Percentiles rank a stretch among this genome's conserved stretches.
These are phyloP conservation scores for Fusarium globosum DNA, from an alignment of 2,329 filamentous ascomycete genomes.

Conservation along the genomic window DNA sequence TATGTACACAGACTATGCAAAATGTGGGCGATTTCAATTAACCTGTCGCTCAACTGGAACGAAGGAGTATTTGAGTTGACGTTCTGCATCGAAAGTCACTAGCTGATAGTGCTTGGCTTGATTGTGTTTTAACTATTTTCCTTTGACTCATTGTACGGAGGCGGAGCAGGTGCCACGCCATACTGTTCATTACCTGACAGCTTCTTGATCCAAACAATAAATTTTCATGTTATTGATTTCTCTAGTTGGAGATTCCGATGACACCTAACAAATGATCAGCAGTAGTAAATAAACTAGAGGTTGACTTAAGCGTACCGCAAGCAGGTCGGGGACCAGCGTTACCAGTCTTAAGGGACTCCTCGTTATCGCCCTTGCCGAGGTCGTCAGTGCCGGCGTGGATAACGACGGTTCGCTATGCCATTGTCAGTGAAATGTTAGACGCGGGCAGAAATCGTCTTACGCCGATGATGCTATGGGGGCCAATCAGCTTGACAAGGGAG, in stretches of 20 bases:
- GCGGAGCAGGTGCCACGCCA: not conserved
- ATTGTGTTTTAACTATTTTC: constrained; percentile 36
- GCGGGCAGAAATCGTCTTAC: constrained; percentile 60
- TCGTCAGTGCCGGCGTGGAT: constrained; percentile 96
- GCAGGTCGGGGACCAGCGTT: constrained; percentile 94
- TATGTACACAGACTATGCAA: not conserved
- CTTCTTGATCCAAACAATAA: constrained; percentile 5
- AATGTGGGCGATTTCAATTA: not conserved
- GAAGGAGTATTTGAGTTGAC: not conserved
- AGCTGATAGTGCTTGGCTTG: constrained; percentile 19
- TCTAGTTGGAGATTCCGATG: constrained; percentile 85
- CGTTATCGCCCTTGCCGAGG: constrained; percentile 89
- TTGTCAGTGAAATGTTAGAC: constrained; percentile 4
- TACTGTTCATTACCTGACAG: not conserved
- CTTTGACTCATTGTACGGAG: constrained; percentile 1
- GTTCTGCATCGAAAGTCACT: not conserved
- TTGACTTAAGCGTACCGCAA: constrained; percentile 74
- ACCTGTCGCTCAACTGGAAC: not conserved
- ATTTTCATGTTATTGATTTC: constrained; percentile 23
- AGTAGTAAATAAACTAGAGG: not conserved
- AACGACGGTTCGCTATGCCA: constrained; percentile 84
- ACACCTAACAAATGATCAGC: constrained; percentile 67
- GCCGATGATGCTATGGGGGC: constrained; percentile 93
- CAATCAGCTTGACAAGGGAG: constrained; percentile 93
- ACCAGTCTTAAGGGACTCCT: constrained; percentile 98